These are phyloP conservation scores for Coniferiporia sulphurascens DNA, from an alignment of 1,284 basidiomycete genomes.

Conservation along the genomic window DNA sequence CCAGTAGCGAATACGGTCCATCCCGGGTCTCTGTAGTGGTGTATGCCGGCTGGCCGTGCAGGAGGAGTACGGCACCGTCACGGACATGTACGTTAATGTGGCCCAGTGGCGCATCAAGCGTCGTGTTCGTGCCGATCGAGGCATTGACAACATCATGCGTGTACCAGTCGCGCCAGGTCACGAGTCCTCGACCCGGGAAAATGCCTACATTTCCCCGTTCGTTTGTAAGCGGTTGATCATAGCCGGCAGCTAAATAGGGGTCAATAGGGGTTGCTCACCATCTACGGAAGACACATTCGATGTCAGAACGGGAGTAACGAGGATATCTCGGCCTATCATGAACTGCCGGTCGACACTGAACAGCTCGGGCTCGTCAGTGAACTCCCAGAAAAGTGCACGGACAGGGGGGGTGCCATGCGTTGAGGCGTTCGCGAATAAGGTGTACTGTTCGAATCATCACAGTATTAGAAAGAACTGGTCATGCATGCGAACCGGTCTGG, in stretches of 20 bases:
- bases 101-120: slow-evolving; percentile 53
- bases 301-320: slow-evolving; percentile 69
- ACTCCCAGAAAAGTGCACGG: slow-evolving; percentile 73
- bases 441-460: slow-evolving; percentile 42
- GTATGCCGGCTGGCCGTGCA: slow-evolving; percentile 51
- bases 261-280: slow-evolving; percentile 23
- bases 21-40: slow-evolving; percentile 54
- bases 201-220: slow-evolving; percentile 35
- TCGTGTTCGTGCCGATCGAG: slow-evolving; percentile 35
- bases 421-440: slow-evolving; percentile 69
- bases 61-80: slow-evolving; percentile 51
- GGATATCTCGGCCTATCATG: slow-evolving; percentile 61
- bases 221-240: slow-evolving; percentile 18
- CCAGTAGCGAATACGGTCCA: slow-evolving; percentile 50
- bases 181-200: slow-evolving; percentile 56
- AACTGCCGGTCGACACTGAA: slow-evolving; percentile 66
- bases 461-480: background rate
- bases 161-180: slow-evolving; percentile 74
- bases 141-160: slow-evolving; percentile 51
- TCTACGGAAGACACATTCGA: slow-evolving; percentile 51
- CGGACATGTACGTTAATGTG: slow-evolving; percentile 70
- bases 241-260: slow-evolving; percentile 17
- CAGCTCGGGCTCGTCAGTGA: slow-evolving; percentile 62
- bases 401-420: slow-evolving; percentile 61
- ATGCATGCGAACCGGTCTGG: background rate